Conservation (phyloP, 2,329 filamentous ascomycete genomes). For the Apiospora arundinis region DNA sequence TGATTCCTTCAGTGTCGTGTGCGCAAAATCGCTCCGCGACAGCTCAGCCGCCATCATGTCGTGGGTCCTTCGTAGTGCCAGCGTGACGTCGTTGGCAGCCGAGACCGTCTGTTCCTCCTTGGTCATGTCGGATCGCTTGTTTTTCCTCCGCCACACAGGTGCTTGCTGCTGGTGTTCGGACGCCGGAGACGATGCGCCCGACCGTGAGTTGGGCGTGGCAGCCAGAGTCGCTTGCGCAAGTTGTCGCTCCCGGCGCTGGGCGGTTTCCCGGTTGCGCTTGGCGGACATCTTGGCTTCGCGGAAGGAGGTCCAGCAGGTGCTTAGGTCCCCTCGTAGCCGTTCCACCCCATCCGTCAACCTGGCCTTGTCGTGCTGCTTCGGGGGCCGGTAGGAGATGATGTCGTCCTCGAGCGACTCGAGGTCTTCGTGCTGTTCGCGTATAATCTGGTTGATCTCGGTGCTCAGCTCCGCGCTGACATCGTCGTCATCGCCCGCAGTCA, state of each 20-base stretch:
- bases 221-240: slow-evolving; percentile 66
- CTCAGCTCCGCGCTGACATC: slow-evolving; percentile 74
- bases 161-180: slow-evolving; percentile 22
- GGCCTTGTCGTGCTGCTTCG: slow-evolving; percentile 65
- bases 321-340: slow-evolving; percentile 63
- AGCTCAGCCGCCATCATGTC: slow-evolving; percentile 86
- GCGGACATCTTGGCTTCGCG: slow-evolving; percentile 82
- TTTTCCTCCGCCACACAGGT: slow-evolving; percentile 43
- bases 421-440: slow-evolving; percentile 83
- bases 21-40: slow-evolving; percentile 84
- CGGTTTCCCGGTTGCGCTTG: slow-evolving; percentile 74
- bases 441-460: slow-evolving; percentile 77
- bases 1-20: slow-evolving; percentile 85
- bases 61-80: slow-evolving; percentile 83
- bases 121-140: slow-evolving; percentile 42
- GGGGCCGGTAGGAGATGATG: slow-evolving; percentile 69
- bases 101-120: slow-evolving; percentile 74
- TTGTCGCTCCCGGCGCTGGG: slow-evolving; percentile 78
- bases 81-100: slow-evolving; percentile 83
- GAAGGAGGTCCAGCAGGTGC: slow-evolving; percentile 69
- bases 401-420: slow-evolving; percentile 83
- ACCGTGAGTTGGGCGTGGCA: slow-evolving; percentile 38
- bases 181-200: slow-evolving; percentile 44
- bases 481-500: slow-evolving; percentile 54
- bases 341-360: slow-evolving; percentile 71